phyloP scores from a whole-genome alignment of 1,284 basidiomycete species.

The Exsudoporus floridanus region DNA sequence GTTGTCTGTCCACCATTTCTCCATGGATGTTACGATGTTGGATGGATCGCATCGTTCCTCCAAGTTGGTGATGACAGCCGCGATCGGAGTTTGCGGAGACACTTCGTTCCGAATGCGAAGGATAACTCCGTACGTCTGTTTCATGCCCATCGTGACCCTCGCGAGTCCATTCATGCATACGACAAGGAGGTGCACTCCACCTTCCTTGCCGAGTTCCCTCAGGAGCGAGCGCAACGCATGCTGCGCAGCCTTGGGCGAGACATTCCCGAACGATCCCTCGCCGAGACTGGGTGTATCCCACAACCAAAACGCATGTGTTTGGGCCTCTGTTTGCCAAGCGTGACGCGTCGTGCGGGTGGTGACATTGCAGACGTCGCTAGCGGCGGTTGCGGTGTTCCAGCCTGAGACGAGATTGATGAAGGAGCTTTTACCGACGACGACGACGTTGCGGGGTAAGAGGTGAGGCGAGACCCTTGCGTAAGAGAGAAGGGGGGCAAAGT shows the following conservation, averaged over 20 bases:
- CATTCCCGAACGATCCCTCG: slow-evolving; percentile 28
- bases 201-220: slow-evolving; percentile 21
- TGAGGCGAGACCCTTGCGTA: not conserved
- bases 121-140: slow-evolving; percentile 23
- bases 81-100: slow-evolving; percentile 22
- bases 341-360: slow-evolving; percentile 15
- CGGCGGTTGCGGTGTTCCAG: slow-evolving; percentile 10
- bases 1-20: slow-evolving; percentile 23
- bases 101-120: slow-evolving; percentile 24
- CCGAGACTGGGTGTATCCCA: slow-evolving; percentile 34
- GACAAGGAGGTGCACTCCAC: slow-evolving; percentile 33
- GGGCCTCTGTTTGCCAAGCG: slow-evolving; percentile 19
- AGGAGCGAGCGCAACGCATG: slow-evolving; percentile 25
- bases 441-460: slow-evolving; percentile 23
- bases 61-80: slow-evolving; percentile 30
- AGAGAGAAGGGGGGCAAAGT: not conserved
- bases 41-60: slow-evolving; percentile 21
- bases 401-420: slow-evolving; percentile 30
- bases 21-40: slow-evolving; percentile 23
- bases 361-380: slow-evolving; percentile 30
- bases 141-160: slow-evolving; percentile 23
- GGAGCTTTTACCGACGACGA: slow-evolving; percentile 31
- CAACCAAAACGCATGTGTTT: slow-evolving; percentile 19
- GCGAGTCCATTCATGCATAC: slow-evolving; percentile 30
- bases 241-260: slow-evolving; percentile 23